Evolutionary conservation across 768 basidiomycete species (phyloP).

Genomic region (Boletales sp.): DNA sequence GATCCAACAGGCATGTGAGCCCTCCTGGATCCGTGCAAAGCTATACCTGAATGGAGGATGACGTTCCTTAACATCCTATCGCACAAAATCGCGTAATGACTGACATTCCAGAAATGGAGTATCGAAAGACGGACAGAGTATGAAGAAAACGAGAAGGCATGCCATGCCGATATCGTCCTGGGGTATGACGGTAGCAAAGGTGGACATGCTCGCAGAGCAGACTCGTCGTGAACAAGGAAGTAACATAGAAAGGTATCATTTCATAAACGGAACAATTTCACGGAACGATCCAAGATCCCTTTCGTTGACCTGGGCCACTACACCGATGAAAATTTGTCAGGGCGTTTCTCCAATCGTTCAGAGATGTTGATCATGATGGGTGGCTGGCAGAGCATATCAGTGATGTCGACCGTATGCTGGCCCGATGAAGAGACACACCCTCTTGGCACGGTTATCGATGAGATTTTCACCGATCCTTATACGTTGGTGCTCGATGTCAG

Average conservation of each 20-base stretch:
- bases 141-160: slow-evolving; percentile 1
- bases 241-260: background rate
- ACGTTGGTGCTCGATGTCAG: slow-evolving; percentile 15
- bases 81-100: background rate
- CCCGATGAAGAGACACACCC: slow-evolving; percentile 2
- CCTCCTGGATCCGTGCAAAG: no score
- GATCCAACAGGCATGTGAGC: no score
- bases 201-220: background rate
- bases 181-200: background rate
- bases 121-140: background rate
- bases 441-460: slow-evolving; percentile 1
- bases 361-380: slow-evolving; percentile 17
- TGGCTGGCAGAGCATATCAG: slow-evolving; percentile 4
- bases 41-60: background rate
- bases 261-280: no score
- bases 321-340: background rate
- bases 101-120: background rate
- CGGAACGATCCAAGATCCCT: background rate
- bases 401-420: background rate
- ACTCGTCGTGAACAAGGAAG: background rate
- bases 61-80: background rate
- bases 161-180: background rate
- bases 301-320: background rate
- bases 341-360: slow-evolving; percentile 2
- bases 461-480: slow-evolving; percentile 1